Evolutionary conservation across 371 early-diverging fungal genomes (phyloP).

Genomic region (Lichtheimia ornata): DNA sequence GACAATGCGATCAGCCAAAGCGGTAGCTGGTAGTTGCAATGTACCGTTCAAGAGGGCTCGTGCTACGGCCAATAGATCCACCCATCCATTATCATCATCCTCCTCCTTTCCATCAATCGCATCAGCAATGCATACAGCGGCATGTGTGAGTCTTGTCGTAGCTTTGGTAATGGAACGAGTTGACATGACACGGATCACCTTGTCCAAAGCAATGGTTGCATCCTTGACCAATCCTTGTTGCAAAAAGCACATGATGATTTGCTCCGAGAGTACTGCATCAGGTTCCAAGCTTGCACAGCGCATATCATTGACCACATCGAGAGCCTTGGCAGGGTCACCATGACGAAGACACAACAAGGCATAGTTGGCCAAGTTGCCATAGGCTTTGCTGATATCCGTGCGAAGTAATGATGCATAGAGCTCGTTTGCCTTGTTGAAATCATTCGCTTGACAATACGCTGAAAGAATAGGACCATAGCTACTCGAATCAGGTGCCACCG

Average conservation of each 20-base stretch:
- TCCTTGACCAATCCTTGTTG: conserved; percentile 14
- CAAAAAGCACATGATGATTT: conserved; percentile 17
- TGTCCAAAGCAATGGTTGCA: conserved; percentile 30
- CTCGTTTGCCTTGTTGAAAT: conserved; percentile 20
- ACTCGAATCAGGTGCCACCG: conserved; percentile 38
- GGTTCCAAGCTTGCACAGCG: conserved; percentile 18
- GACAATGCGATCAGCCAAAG: background rate
- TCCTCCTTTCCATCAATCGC: background rate
- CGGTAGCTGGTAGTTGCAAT: background rate
- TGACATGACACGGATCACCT: conserved; percentile 26
- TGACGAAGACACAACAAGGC: conserved; percentile 35
- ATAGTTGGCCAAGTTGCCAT: conserved; percentile 49
- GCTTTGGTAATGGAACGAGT: conserved; percentile 31
- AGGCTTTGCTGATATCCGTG: conserved; percentile 43
- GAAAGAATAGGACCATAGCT: conserved; percentile 48
- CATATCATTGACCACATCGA: conserved; percentile 42
- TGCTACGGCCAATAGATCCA: background rate
- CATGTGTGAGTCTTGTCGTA: conserved; percentile 17
- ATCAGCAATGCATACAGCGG: conserved; percentile 4
- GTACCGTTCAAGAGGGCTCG: background rate
- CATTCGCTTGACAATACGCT: conserved; percentile 32
- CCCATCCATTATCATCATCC: too few species aligned
- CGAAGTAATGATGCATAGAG: conserved; percentile 31
- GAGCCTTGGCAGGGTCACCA: conserved; percentile 19
- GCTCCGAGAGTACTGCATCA: conserved; percentile 16